Percentiles rank a stretch among this genome's conserved stretches.
Evolutionary conservation across 163 green algal species (phyloP).

Genomic region (Chlorella variabilis): DNA sequence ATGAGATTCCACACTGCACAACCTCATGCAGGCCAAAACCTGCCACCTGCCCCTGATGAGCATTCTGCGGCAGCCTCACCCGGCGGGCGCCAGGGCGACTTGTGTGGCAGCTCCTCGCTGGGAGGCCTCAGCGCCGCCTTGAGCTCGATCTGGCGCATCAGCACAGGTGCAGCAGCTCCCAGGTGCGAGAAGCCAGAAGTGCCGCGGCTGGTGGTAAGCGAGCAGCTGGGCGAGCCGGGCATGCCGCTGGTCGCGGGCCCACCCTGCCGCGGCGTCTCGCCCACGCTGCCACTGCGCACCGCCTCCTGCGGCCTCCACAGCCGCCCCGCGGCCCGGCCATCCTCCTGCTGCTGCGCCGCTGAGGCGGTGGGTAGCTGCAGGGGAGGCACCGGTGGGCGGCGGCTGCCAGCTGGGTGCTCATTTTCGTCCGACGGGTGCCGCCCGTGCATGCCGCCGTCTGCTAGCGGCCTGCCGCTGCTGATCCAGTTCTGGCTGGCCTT

Average conservation of each 20-base stretch:
- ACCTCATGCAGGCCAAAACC: no score
- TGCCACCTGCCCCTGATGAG: background rate
- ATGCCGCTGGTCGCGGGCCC: background rate
- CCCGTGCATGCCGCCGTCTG: background rate
- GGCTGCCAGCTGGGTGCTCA: background rate
- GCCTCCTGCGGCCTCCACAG: slow-evolving; percentile 33
- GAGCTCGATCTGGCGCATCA: slow-evolving; percentile 51
- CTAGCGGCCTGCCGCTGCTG: no score
- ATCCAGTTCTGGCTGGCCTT: background rate
- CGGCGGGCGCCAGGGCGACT: slow-evolving; percentile 52
- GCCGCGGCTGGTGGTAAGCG: slow-evolving; percentile 10
- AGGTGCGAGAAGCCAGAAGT: background rate
- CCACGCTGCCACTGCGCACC: background rate
- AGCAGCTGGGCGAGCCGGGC: background rate
- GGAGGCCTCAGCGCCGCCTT: slow-evolving; percentile 26
- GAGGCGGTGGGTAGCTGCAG: background rate
- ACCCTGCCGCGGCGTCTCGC: slow-evolving; percentile 17
- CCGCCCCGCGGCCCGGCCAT: background rate
- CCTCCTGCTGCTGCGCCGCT: slow-evolving; percentile 11
- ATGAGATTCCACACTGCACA: background rate
- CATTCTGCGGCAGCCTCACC: slow-evolving; percentile 9
- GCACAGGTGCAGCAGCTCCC: slow-evolving; percentile 16
- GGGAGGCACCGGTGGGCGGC: background rate
- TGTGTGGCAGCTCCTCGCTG: slow-evolving; percentile 4
- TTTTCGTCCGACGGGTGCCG: slow-evolving; percentile 5